Evolutionary conservation across 371 early-diverging fungal genomes (phyloP), one percentile per base, ranked within the genome.

Genomic region (Lichtheimia corymbifera): DNA sequence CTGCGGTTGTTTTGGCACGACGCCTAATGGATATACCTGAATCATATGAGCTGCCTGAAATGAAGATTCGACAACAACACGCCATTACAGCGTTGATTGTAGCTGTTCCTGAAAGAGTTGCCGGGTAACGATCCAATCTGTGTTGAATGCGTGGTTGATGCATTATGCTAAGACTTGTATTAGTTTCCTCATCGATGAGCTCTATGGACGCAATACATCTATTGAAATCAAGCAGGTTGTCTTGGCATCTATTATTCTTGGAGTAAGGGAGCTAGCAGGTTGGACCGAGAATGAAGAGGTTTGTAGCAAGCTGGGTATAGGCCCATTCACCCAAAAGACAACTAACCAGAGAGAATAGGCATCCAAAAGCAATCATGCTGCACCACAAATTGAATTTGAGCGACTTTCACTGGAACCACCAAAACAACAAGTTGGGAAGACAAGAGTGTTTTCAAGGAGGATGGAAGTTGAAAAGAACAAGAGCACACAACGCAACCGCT

Each of bases 221-320:
- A 57, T 60, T 13, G 66, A 63, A 15, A 70, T 66, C 55, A 65
- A 66, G 30, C 68, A 68, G 30, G 41, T 68, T 14, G 64, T 78
- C 35, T 55, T 81, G 22, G 60, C 70, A 0, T 49, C 67, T 15
- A 66, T 81, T 27, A 64, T 67, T 5, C 41, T 73, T 15, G 69
- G 77, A 45, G 75, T 73, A 2, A 62, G 71, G 24, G 82, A 81
- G 44, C 49, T 81, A 17, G 69, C 77, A 9, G 78, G 78, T 4
- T 69, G 20, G 30, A 25, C 40, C 13, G 44, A 53, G n/a, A 18
- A 41, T 11, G 18, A 52, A 22, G 27, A 40, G 42, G 55, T 24
- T 43, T n/a, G 43, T 55, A 51, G 9, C 14, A 49, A 49, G 49
- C 5, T 49, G 22, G 14, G 22, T 35, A 6, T 24, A 52, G 2